These are phyloP conservation scores for Neurospora sp. DNA, from an alignment of 2,329 filamentous ascomycete genomes.

Conservation along the genomic window DNA sequence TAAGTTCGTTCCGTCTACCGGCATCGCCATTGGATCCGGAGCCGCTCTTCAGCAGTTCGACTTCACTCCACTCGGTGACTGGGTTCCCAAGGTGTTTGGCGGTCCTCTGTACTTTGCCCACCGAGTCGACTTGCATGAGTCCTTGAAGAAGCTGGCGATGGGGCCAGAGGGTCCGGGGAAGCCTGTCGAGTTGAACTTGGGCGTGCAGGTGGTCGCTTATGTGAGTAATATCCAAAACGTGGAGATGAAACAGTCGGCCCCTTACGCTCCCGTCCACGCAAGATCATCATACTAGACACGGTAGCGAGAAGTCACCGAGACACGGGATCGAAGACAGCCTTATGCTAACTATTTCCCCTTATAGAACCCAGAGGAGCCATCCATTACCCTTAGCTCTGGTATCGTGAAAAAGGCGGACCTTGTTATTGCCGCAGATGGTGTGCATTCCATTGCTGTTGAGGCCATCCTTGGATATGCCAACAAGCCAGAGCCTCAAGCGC, in stretches of 20 bases:
- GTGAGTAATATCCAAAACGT: constrained; percentile 13
- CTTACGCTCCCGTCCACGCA: neutral
- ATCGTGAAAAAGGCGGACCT: constrained; percentile 24
- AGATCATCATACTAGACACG: neutral
- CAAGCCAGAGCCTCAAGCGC: constrained; percentile 15
- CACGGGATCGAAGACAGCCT: neutral
- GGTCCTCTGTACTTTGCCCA: constrained; percentile 27
- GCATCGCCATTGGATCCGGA: constrained; percentile 16
- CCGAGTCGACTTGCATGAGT: constrained; percentile 30
- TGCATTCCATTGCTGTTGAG: constrained; percentile 25
- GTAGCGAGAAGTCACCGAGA: neutral
- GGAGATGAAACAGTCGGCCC: neutral
- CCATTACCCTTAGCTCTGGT: constrained; percentile 22
- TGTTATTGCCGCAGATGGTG: constrained; percentile 35
- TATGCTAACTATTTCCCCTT: neutral
- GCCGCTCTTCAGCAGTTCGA: constrained; percentile 17
- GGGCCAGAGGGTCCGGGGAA: constrained; percentile 16
- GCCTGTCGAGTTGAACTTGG: constrained; percentile 19
- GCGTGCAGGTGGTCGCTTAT: constrained; percentile 18
- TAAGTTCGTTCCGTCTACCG: constrained; percentile 19
- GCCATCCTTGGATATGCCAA: constrained; percentile 20
- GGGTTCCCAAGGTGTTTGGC: constrained; percentile 18
- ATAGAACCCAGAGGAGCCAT: constrained; percentile 18
- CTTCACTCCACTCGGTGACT: constrained; percentile 7
- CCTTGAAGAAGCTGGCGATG: constrained; percentile 25